Conservation (phyloP, 1,284 basidiomycete species). For the Butyriboletus appendiculatus region DNA sequence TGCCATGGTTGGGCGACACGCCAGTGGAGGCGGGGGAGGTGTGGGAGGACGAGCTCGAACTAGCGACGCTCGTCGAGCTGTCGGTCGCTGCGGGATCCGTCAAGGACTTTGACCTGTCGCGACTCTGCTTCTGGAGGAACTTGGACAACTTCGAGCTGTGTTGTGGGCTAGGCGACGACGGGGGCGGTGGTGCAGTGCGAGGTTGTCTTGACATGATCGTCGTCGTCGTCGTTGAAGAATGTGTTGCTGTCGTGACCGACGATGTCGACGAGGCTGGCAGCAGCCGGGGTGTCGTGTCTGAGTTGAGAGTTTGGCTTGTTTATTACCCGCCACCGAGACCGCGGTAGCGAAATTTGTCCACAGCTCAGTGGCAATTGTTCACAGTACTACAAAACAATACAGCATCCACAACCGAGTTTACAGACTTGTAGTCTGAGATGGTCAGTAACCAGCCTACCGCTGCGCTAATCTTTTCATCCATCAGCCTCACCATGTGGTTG, state of each 20-base stretch:
- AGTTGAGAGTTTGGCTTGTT: constrained; percentile 32
- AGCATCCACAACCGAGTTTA: neutral
- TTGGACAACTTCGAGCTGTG: constrained; percentile 58
- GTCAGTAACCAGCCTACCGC: neutral
- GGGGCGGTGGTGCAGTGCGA: constrained; percentile 38
- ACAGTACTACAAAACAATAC: constrained; percentile 7
- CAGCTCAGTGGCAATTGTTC: neutral
- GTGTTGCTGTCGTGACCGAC: constrained; percentile 22
- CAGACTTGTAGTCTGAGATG: neutral
- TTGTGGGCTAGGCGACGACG: constrained; percentile 36
- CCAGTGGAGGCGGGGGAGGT: constrained; percentile 27
- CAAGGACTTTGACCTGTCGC: constrained; percentile 61
- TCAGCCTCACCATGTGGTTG: neutral
- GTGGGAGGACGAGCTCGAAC: constrained; percentile 41
- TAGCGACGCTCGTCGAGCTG: constrained; percentile 43
- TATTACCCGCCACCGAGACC: constrained; percentile 16
- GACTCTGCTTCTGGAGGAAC: constrained; percentile 62
- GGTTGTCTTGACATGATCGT: constrained; percentile 41
- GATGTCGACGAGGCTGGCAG: constrained; percentile 15
- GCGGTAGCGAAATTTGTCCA: constrained; percentile 18
- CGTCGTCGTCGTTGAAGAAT: constrained; percentile 13
- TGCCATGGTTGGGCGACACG: constrained; percentile 29
- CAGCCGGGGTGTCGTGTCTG: constrained; percentile 11
- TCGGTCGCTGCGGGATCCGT: constrained; percentile 45
- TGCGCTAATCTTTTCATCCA: constrained; percentile 6